Evolutionary conservation across 1,284 basidiomycete genomes (phyloP).

Genomic region (Sporisorium iseilematis-ciliati): DNA sequence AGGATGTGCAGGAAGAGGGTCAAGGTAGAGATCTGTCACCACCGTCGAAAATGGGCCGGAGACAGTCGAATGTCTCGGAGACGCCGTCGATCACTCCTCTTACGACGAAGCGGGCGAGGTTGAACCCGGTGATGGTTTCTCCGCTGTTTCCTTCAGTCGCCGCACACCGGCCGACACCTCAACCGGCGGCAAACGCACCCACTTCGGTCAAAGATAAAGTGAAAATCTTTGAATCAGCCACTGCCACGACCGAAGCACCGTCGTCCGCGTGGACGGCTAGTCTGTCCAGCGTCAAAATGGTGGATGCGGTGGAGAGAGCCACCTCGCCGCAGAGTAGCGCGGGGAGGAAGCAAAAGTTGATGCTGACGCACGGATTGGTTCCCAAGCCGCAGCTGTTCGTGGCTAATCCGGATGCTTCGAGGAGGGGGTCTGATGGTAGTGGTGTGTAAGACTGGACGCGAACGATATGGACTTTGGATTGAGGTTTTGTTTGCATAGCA

Average conservation of each 20-base stretch:
- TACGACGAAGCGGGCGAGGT: slow-evolving; percentile 58
- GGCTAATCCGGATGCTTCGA: slow-evolving; percentile 55
- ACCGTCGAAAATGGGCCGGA: background rate
- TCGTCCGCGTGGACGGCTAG: slow-evolving; percentile 28
- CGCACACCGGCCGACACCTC: slow-evolving; percentile 2
- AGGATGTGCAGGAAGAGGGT: slow-evolving; percentile 21
- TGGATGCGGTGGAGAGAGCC: slow-evolving; percentile 4
- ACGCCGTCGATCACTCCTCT: slow-evolving; percentile 58
- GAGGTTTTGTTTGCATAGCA: background rate
- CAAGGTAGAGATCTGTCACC: background rate
- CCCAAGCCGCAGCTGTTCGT: slow-evolving; percentile 60
- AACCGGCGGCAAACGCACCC: background rate
- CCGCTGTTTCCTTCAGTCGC: slow-evolving; percentile 44
- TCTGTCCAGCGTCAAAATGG: slow-evolving; percentile 21
- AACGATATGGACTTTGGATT: no score
- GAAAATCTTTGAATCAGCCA: slow-evolving; percentile 46
- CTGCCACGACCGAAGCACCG: background rate
- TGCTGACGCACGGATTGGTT: slow-evolving; percentile 39
- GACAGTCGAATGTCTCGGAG: slow-evolving; percentile 41
- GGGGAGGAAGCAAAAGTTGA: background rate
- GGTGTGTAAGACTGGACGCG: no score
- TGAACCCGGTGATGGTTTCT: slow-evolving; percentile 53
- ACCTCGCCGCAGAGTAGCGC: slow-evolving; percentile 2
- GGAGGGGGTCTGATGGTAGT: background rate
- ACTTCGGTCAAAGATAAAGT: slow-evolving; percentile 50